Evolutionary conservation across 2,329 filamentous ascomycete genomes (phyloP).

Genomic region (Cryphonectria carpinicola): DNA sequence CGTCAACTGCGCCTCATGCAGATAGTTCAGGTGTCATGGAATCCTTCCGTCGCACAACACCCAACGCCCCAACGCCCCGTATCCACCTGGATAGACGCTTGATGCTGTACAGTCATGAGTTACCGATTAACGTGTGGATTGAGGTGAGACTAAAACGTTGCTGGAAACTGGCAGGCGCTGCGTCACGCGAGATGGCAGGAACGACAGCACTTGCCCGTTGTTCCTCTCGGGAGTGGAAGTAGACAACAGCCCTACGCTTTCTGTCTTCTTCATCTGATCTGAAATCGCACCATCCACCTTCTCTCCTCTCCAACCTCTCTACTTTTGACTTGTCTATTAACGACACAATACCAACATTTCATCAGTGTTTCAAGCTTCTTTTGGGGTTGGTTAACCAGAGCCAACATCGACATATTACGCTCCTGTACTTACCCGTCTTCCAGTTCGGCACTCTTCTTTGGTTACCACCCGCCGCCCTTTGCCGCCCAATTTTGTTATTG

Average conservation of each 20-base stretch:
- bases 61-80: conserved; percentile 6
- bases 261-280: too few relatives aligned
- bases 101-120: conserved; percentile 13
- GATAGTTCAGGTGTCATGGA: conserved; percentile 6
- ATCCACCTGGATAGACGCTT: background rate
- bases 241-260: conserved; percentile 1
- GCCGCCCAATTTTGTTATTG: conserved; percentile 23
- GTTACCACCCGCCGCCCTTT: conserved; percentile 15
- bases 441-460: conserved; percentile 21
- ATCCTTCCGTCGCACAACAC: conserved; percentile 11
- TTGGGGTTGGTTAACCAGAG: conserved; percentile 11
- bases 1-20: conserved; percentile 13
- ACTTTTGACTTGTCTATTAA: conserved; percentile 1
- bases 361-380: conserved; percentile 18
- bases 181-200: conserved; percentile 15
- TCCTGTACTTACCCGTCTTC: conserved; percentile 26
- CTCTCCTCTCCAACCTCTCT: conserved; percentile 2
- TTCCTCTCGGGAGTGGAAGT: conserved; percentile 9
- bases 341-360: conserved; percentile 11
- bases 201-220: conserved; percentile 7
- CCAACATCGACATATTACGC: conserved; percentile 24
- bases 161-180: background rate
- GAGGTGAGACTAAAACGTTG: conserved; percentile 7
- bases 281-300: conserved; percentile 4
- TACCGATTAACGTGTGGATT: background rate